Evolutionary conservation across 1,284 basidiomycete species (phyloP).

Genomic region (Heterobasidion parviporum): DNA sequence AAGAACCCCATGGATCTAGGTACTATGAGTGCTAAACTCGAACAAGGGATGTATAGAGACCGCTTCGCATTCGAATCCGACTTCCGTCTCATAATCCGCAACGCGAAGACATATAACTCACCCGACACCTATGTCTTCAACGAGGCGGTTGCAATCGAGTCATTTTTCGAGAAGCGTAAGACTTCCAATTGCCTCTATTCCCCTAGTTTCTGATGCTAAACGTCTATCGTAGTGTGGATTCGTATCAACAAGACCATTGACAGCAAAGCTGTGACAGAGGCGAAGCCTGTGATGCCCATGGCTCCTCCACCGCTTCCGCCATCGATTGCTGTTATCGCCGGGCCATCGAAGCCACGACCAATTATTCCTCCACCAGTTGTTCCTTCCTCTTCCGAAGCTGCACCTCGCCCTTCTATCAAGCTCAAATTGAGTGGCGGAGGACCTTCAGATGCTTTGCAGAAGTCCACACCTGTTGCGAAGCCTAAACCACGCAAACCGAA

Average conservation of each 20-base stretch:
- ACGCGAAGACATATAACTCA: conserved; percentile 85
- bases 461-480: conserved; percentile 4
- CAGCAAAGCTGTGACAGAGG: conserved; percentile 29
- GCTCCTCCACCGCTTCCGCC: conserved; percentile 14
- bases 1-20: conserved; percentile 93
- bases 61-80: conserved; percentile 83
- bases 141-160: conserved; percentile 72
- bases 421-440: conserved; percentile 35
- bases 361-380: conserved; percentile 21
- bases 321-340: conserved; percentile 16
- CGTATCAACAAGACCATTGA: conserved; percentile 73
- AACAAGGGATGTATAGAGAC: conserved; percentile 81
- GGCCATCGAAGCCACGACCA: conserved; percentile 14
- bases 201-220: neutral
- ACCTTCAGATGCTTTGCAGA: conserved; percentile 6
- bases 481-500: conserved; percentile 35
- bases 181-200: conserved; percentile 11
- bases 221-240: conserved; percentile 47
- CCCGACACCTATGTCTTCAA: conserved; percentile 69
- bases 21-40: conserved; percentile 83
- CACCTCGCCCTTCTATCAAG: conserved; percentile 47
- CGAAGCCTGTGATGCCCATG: conserved; percentile 13
- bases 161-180: conserved; percentile 81
- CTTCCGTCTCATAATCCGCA: conserved; percentile 82
- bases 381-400: conserved; percentile 20